Conservation (phyloP, 495 filamentous ascomycete species). For the Neurospora sp. region DNA sequence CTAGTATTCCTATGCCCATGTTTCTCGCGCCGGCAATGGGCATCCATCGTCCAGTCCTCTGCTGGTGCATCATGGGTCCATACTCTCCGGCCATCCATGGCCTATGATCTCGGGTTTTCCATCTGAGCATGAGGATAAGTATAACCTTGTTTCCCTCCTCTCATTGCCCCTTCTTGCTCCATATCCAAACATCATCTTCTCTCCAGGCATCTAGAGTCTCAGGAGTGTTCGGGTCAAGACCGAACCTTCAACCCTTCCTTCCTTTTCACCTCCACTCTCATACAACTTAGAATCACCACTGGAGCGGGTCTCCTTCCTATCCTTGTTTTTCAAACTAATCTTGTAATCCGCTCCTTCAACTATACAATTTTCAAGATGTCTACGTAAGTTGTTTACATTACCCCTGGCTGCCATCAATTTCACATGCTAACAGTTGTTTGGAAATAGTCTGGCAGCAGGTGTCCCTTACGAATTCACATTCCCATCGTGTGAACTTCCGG, state of each 20-base stretch:
- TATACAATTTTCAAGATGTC: constrained; percentile 35
- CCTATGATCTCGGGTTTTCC: constrained; percentile 21
- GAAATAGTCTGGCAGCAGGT: constrained; percentile 37
- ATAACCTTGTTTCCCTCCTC: constrained; percentile 22
- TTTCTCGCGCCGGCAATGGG: constrained; percentile 15
- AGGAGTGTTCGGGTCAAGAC: constrained; percentile 16
- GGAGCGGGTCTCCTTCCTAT: constrained; percentile 33
- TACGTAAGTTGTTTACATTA: constrained; percentile 28
- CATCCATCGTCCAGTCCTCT: constrained; percentile 9
- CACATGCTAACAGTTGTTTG: constrained; percentile 15
- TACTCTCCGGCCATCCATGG: constrained; percentile 23
- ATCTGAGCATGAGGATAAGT: constrained; percentile 25
- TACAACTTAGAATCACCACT: constrained; percentile 7
- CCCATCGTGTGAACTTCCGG: constrained; percentile 32
- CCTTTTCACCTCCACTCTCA: constrained; percentile 12
- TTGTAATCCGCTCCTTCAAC: constrained; percentile 20
- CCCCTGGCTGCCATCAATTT: neutral
- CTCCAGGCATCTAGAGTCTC: constrained; percentile 13
- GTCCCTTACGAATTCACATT: constrained; percentile 44
- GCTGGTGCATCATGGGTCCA: constrained; percentile 24
- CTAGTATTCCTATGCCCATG: constrained; percentile 4
- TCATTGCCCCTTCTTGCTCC: constrained; percentile 20
- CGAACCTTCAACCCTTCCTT: constrained; percentile 9
- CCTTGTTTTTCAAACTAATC: constrained; percentile 19
- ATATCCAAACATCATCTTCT: constrained; percentile 20